A percentile compares a stretch with the other conserved stretches of the same genome.
These are phyloP conservation scores for Colletotrichum orchidophilum DNA, from an alignment of 2,329 filamentous ascomycete species.

Conservation along the genomic window DNA sequence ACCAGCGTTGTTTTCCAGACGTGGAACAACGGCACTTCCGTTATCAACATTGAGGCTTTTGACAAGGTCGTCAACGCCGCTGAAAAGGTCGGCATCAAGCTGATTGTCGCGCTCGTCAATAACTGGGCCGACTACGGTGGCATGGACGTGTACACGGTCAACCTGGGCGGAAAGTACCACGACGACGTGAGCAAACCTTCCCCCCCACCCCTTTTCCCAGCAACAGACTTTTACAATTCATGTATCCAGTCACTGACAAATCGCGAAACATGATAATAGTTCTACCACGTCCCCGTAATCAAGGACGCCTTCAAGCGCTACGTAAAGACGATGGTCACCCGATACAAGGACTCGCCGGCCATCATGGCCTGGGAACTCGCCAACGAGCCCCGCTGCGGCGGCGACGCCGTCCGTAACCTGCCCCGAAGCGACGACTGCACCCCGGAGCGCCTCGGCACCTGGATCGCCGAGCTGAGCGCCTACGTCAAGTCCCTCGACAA, in stretches of 20 bases:
- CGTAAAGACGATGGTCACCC: conserved; percentile 65
- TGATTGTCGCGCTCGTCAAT: conserved; percentile 61
- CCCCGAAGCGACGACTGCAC: conserved; percentile 51
- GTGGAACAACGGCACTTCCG: conserved; percentile 55
- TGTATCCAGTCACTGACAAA: no score
- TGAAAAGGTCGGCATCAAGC: conserved; percentile 57
- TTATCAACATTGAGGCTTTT: conserved; percentile 53
- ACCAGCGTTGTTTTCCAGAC: conserved; percentile 57
- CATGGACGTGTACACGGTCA: conserved; percentile 63
- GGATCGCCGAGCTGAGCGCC: conserved; percentile 63
- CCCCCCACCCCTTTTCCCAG: neutral
- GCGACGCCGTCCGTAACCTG: conserved; percentile 55
- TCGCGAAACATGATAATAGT: conserved; percentile 42
- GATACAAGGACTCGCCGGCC: conserved; percentile 66
- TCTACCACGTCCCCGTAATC: conserved; percentile 59
- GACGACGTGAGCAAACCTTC: conserved; percentile 49
- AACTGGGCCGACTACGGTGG: conserved; percentile 66
- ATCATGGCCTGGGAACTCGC: conserved; percentile 75
- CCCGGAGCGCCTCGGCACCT: conserved; percentile 53
- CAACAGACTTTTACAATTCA: neutral
- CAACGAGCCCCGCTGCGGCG: conserved; percentile 67
- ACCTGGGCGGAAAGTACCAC: conserved; percentile 57
- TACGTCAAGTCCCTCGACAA: conserved; percentile 63
- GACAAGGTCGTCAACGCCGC: conserved; percentile 61
- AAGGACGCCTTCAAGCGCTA: conserved; percentile 66